phyloP scores from a whole-genome alignment of 129 eudicot genomes.

The Flaveria sonorensis region DNA sequence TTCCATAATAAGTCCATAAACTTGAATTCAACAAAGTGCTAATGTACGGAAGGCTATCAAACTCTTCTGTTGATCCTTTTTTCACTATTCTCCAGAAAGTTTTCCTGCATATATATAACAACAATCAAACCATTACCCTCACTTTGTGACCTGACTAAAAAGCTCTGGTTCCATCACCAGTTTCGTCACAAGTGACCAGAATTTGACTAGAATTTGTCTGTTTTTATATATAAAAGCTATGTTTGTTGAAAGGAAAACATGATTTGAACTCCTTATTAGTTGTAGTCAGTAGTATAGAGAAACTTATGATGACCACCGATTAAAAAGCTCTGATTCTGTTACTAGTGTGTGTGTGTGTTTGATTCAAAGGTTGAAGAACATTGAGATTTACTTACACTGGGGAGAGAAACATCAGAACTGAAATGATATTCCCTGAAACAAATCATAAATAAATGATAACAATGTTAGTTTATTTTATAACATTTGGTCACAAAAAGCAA shows the following conservation, averaged over 20 bases:
- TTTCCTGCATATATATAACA: slow-evolving; percentile 39
- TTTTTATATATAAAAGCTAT: too few species aligned
- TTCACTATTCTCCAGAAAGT: slow-evolving; percentile 56
- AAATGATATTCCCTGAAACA: slow-evolving; percentile 61
- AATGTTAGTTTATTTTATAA: too few species aligned
- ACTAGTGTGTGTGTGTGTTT: neutral
- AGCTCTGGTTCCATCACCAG: too few species aligned
- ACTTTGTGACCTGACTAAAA: neutral
- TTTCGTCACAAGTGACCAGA: too few species aligned
- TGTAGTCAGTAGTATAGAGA: too few species aligned
- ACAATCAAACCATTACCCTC: neutral
- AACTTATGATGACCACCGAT: too few species aligned
- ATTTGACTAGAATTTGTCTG: too few species aligned
- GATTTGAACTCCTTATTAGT: too few species aligned
- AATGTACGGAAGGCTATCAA: slow-evolving; percentile 69
- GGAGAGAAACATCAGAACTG: slow-evolving; percentile 66
- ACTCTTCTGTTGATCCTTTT: slow-evolving; percentile 59
- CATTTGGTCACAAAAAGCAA: neutral
- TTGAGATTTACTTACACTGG: slow-evolving; percentile 52
- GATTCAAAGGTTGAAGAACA: neutral
- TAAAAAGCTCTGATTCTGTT: too few species aligned
- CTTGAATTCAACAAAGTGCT: slow-evolving; percentile 59
- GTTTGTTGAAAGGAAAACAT: too few species aligned
- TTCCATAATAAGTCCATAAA: slow-evolving; percentile 75
- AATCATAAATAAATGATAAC: neutral